phyloP scores from a whole-genome alignment of 805 yeast species.

The Hanseniaspora meyeri region DNA sequence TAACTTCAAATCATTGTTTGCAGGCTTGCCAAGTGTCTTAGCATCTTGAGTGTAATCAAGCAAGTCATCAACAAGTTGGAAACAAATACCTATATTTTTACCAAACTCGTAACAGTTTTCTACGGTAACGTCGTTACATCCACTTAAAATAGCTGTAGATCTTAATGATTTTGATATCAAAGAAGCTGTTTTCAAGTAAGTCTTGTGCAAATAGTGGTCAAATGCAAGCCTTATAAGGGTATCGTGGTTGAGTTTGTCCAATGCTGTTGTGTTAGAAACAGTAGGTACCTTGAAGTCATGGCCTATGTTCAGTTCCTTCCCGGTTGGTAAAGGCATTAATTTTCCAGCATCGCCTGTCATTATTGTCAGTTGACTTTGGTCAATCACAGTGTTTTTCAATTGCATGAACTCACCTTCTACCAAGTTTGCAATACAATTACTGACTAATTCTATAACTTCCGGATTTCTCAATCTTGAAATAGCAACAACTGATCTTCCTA shows the following conservation, averaged over 20 bases:
- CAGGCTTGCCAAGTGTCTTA: slow-evolving; percentile 79
- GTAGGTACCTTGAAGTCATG: slow-evolving; percentile 43
- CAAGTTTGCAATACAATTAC: slow-evolving; percentile 89
- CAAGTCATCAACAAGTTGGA: slow-evolving; percentile 93
- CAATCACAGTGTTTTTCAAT: slow-evolving; percentile 77
- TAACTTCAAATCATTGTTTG: slow-evolving; percentile 84
- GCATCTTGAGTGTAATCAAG: slow-evolving; percentile 87
- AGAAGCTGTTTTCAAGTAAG: slow-evolving; percentile 89
- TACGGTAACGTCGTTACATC: slow-evolving; percentile 60
- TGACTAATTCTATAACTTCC: slow-evolving; percentile 91
- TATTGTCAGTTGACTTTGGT: slow-evolving; percentile 33
- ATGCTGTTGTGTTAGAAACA: slow-evolving; percentile 12
- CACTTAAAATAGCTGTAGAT: slow-evolving; percentile 85
- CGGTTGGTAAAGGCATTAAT: slow-evolving; percentile 44
- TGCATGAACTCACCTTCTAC: slow-evolving; percentile 99
- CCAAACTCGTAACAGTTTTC: slow-evolving; percentile 87
- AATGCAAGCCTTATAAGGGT: slow-evolving; percentile 76
- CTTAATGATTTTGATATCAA: slow-evolving; percentile 87
- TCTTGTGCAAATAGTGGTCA: slow-evolving; percentile 88
- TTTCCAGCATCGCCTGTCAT: slow-evolving; percentile 17
- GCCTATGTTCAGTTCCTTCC: slow-evolving; percentile 46
- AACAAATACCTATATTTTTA: slow-evolving; percentile 82
- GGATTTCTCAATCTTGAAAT: slow-evolving; percentile 86
- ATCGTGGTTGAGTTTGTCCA: slow-evolving; percentile 30
- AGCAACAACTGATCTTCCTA: slow-evolving; percentile 94